phyloP scores from a whole-genome alignment of 2,329 filamentous ascomycete genomes.

The Exophiala calicioides region DNA sequence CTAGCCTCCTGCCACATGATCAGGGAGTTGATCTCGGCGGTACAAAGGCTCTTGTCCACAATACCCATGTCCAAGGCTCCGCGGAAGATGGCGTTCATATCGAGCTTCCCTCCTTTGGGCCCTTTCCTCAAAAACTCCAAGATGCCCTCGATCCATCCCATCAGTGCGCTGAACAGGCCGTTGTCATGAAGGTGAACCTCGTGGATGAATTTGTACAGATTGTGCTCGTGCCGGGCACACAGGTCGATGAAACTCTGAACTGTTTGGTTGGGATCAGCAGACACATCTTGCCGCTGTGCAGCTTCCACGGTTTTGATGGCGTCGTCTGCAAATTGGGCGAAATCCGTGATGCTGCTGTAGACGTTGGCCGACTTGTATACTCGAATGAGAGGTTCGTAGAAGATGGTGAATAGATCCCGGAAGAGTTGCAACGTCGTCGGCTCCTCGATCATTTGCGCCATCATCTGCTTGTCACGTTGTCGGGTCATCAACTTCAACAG shows the following conservation, averaged over 20 bases:
- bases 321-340: slow-evolving; percentile 89
- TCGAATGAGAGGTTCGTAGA: slow-evolving; percentile 94
- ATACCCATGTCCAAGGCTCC: slow-evolving; percentile 68
- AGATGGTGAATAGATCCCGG: slow-evolving; percentile 95
- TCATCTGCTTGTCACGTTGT: slow-evolving; percentile 94
- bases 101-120: slow-evolving; percentile 79
- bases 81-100: slow-evolving; percentile 91
- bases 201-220: slow-evolving; percentile 98
- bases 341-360: slow-evolving; percentile 95
- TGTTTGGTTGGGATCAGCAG: slow-evolving; percentile 94
- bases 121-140: slow-evolving; percentile 89
- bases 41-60: slow-evolving; percentile 71
- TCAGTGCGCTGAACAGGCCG: slow-evolving; percentile 90
- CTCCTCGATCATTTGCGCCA: slow-evolving; percentile 93
- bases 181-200: slow-evolving; percentile 97
- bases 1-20: slow-evolving; percentile 93
- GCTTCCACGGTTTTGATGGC: slow-evolving; percentile 77
- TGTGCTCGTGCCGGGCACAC: slow-evolving; percentile 90
- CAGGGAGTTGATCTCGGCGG: slow-evolving; percentile 78
- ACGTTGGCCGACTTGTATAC: slow-evolving; percentile 99
- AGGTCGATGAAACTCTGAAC: slow-evolving; percentile 98
- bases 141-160: slow-evolving; percentile 96
- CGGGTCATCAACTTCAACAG: slow-evolving; percentile 87
- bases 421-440: slow-evolving; percentile 91
- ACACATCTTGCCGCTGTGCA: slow-evolving; percentile 74